Percentiles rank a stretch among this genome's conserved stretches.
phyloP scores from a whole-genome alignment of 2,329 filamentous ascomycete genomes.

The Aspergillus proliferans region DNA sequence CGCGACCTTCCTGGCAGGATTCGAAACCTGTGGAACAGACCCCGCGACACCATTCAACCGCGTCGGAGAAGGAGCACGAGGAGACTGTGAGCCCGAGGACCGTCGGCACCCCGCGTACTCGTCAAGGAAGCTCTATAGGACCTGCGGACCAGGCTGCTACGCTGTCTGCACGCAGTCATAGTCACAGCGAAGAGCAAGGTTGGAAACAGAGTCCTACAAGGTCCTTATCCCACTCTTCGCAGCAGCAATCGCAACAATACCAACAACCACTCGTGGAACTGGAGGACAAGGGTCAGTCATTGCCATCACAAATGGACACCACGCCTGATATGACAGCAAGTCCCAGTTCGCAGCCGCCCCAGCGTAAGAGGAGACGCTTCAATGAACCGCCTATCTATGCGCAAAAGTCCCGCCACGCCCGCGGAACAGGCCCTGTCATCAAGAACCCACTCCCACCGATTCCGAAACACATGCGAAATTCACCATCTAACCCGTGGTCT shows the following conservation, averaged over 20 bases:
- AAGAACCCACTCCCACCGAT: conserved; percentile 29
- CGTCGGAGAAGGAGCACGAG: conserved; percentile 62
- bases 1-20: conserved; percentile 38
- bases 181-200: conserved; percentile 23
- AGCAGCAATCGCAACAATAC: conserved; percentile 4
- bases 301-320: conserved; percentile 20
- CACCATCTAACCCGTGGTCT: conserved; percentile 15
- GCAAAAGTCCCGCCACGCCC: conserved; percentile 37
- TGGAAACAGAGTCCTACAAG: conserved; percentile 22
- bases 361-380: conserved; percentile 46
- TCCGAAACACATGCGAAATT: conserved; percentile 25
- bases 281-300: conserved; percentile 8
- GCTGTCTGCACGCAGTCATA: conserved; percentile 4
- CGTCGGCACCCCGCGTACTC: conserved; percentile 22
- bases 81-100: conserved; percentile 76
- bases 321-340: conserved; percentile 11
- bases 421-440: conserved; percentile 37
- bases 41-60: conserved; percentile 38
- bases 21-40: conserved; percentile 23
- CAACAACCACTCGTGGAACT: background rate
- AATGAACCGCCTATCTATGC: conserved; percentile 50
- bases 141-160: conserved; percentile 17
- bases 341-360: conserved; percentile 32
- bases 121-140: conserved; percentile 22
- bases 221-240: conserved; percentile 8